Base-by-base conservation (phyloP, 768 basidiomycete genomes). In the Krasilnikovozyma curviuscula region DNA sequence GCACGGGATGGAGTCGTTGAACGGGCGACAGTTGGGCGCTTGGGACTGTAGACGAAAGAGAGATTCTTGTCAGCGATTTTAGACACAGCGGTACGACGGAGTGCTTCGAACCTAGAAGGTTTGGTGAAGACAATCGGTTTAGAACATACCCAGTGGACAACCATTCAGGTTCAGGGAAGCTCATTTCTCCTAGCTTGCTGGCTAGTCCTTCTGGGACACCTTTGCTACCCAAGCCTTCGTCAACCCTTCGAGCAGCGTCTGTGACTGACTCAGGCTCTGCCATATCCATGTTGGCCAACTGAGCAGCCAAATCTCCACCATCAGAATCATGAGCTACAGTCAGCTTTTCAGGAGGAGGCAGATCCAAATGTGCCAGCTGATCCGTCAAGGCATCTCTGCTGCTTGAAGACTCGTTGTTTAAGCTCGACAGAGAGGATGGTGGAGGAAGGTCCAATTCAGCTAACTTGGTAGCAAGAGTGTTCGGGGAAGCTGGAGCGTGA, bases 191-290 rank as follows among this genome's bases (percentile, higher is more conserved):
- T 31, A 39, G 40, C 31, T 46, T 31, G 2, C 30, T 29, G 4
- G 50, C 50, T 13, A 52, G 23, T 1, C 44, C 44, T 40, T 52
- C 50, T 2, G 50, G 44, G 32, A 65, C 62, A 14, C 63, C 63
- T 18, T 55, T 50, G 14, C 42, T 50, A 8, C 49, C 43, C 25
- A 54, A 25, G 9, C 51, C 49, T 38, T 54, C 38, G 43, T 52
- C 40, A 14, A 30, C 46, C 43, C 40, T 30, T 40, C 46, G 7
- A 32, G 54, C 50, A 18, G 54, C 48, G 29, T 61, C 52, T 0
- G 52, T 55, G 48, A 63, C 62, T 37, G 57, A 46, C 47, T 65
- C 64, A 6, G 63, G 64, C 43, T 60, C 59, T 32, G 63, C 61
- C 7, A 65, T 40, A 14, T 60, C 59, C 65, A 66, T 66, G 38